phyloP scores from a whole-genome alignment of 2,329 filamentous ascomycete genomes.

The Mariannaea sp. region DNA sequence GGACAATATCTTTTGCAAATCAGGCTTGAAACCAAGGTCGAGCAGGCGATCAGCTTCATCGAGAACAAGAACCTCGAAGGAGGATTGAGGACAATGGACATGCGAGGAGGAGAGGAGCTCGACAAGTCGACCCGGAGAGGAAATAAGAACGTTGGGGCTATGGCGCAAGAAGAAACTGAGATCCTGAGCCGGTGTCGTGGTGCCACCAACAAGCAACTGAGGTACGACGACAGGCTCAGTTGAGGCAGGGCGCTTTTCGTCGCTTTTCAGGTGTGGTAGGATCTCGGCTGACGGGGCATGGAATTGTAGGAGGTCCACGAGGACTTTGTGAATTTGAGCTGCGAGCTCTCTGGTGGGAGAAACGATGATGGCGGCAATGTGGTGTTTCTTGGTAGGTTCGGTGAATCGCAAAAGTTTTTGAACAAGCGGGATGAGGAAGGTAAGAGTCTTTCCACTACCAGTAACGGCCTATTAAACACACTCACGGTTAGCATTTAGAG shows the following conservation, averaged over 20 bases:
- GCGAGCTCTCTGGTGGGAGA: conserved; percentile 91
- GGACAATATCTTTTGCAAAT: conserved; percentile 82
- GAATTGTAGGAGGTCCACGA: conserved; percentile 78
- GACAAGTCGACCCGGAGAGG: conserved; percentile 86
- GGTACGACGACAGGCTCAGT: conserved; percentile 68
- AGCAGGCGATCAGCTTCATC: conserved; percentile 94
- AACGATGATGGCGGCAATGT: conserved; percentile 88
- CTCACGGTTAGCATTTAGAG: conserved; percentile 1
- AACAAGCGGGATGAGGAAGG: conserved; percentile 82
- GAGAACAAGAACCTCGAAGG: conserved; percentile 89
- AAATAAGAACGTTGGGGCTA: conserved; percentile 87
- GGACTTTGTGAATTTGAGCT: conserved; percentile 83
- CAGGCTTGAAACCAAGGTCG: conserved; percentile 92
- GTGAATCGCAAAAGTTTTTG: conserved; percentile 80
- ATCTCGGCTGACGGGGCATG: conserved; percentile 77
- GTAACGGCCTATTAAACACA: conserved; percentile 71
- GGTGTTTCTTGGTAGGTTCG: conserved; percentile 84
- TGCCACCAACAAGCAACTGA: conserved; percentile 86
- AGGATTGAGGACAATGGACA: conserved; percentile 84
- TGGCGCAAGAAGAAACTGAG: conserved; percentile 81
- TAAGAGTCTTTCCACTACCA: conserved; percentile 86
- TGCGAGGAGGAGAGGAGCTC: conserved; percentile 86
- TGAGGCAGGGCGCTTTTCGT: conserved; percentile 59
- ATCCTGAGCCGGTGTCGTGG: conserved; percentile 80
- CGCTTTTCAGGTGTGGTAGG: conserved; percentile 58